phyloP scores from a whole-genome alignment of 2,329 filamentous ascomycete genomes.

The Stachybotrys chartarum region DNA sequence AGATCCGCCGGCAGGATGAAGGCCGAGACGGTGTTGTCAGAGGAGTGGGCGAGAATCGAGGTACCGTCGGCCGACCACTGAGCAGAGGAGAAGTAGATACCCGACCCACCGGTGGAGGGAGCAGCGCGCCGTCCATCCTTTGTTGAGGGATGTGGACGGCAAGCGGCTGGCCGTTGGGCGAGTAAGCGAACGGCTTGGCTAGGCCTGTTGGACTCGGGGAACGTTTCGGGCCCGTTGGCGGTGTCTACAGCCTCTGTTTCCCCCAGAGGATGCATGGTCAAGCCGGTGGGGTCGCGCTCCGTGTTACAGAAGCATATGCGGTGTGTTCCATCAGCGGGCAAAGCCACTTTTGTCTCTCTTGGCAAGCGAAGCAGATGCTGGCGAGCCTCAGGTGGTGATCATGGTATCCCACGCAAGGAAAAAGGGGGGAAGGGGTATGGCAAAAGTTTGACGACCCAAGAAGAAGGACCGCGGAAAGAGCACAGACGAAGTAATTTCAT shows the following conservation, averaged over 20 bases:
- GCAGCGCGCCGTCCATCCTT: neutral
- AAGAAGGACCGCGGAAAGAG: neutral
- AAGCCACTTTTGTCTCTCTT: no score
- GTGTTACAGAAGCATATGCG: neutral
- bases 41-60: slow-evolving; percentile 47
- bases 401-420: no score
- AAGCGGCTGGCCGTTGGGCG: neutral
- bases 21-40: slow-evolving; percentile 44
- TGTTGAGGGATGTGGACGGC: neutral
- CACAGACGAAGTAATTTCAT: neutral
- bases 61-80: slow-evolving; percentile 53
- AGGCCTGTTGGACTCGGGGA: neutral
- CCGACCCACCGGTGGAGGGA: slow-evolving; percentile 1
- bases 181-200: slow-evolving; percentile 1
- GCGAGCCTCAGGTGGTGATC: no score
- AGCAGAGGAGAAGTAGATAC: slow-evolving; percentile 27
- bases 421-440: no score
- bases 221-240: neutral
- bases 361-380: no score
- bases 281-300: neutral
- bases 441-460: no score
- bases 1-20: slow-evolving; percentile 53
- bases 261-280: neutral
- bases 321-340: neutral
- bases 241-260: neutral